Base-by-base conservation (phyloP, 805 yeast genomes). In the Metschnikowia anglica region DNA sequence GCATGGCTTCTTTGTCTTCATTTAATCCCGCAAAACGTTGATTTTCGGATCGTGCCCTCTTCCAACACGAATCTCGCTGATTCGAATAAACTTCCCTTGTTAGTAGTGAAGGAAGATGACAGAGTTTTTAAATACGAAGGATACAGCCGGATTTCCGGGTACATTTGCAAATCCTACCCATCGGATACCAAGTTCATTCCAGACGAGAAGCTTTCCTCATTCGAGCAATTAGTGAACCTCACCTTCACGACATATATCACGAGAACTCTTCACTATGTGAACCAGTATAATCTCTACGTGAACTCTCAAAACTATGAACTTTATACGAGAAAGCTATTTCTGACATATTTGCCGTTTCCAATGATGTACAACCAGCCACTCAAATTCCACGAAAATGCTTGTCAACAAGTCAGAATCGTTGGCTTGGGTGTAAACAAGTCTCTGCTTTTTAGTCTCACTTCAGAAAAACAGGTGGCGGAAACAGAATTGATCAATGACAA, bases 311-410 rank as follows among this genome's bases (percentile, higher is more conserved):
- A 85, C 58, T 85, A 83, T 59, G 84, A 79, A 45, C 58, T 66
- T 10, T 81, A 73, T 51, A 77, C 88, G 3, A 69, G 87, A 47
- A 74, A 74, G 17, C 53, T 74, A 13, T 82, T 82, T 56, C 65
- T 70, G 33, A 52, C 65, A 3, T 72, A 77, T 43, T 60, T 83
- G 15, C 83, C 86, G 5, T 85, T 84, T 64, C 91, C 90, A 8
- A 73, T 83, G 76, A 86, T 83, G 75, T 84, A 83, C 57, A 77
- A 77, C 47, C 79, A 83, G 17, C 89, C 90, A 1, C 49, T 79
- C 28, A 65, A 62, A 31, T 68, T 70, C 43, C 71, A 70, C 51
- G 56, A 60, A 39, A 43, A 48, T 30, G 76, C 76, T 1, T 63
- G 65, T 42, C 62, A 59, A 15, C 65, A 61, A 45, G 65, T 66